These are phyloP conservation scores for Fraxinus sp. DNA, from an alignment of 305 asterid genomes.

Conservation along the genomic window DNA sequence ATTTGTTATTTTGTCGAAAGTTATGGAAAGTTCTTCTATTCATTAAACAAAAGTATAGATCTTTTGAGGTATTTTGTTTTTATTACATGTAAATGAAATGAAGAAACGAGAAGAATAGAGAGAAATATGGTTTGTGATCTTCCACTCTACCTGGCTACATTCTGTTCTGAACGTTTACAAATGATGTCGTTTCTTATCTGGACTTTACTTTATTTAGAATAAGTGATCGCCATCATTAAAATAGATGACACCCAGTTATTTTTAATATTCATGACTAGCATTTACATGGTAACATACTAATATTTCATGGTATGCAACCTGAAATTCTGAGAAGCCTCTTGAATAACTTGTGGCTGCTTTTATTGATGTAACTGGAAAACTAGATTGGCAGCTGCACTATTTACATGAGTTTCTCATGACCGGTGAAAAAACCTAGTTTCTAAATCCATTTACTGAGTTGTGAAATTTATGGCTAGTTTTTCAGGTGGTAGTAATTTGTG, in stretches of 20 bases:
- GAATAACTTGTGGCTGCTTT: neutral
- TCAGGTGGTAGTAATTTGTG: neutral
- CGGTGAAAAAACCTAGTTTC: neutral
- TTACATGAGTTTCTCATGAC: slow-evolving; percentile 17
- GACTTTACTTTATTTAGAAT: neutral
- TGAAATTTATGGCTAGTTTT: neutral
- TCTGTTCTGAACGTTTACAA: neutral
- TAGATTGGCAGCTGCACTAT: neutral
- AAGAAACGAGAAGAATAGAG: neutral
- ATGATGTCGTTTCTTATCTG: neutral
- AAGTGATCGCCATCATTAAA: neutral
- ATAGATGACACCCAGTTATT: neutral
- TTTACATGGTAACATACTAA: neutral
- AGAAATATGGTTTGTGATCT: neutral
- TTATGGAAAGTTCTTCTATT: neutral
- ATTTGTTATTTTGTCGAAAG: neutral
- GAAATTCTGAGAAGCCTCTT: neutral
- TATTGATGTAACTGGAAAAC: slow-evolving; percentile 1
- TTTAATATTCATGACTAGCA: neutral
- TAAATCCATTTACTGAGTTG: neutral
- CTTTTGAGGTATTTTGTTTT: neutral
- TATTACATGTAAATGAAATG: neutral
- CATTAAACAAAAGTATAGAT: neutral
- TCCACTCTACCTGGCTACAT: neutral
- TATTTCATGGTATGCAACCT: neutral